Conservation (phyloP, 768 basidiomycete species). For the Strobilomyces confusus region DNA sequence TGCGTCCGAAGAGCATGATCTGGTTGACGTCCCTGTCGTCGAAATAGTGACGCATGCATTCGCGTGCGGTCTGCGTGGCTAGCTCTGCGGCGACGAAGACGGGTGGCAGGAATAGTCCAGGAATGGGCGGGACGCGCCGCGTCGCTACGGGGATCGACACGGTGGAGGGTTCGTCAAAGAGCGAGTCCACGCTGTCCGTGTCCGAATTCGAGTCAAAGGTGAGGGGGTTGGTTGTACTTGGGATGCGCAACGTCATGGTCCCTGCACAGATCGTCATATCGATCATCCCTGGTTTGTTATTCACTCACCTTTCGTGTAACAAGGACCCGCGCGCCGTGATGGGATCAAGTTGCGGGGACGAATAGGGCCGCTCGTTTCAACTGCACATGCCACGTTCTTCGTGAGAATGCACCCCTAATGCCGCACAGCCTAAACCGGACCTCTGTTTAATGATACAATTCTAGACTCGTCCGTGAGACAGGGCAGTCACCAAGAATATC, state of each 20-base stretch:
- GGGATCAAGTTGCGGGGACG: background rate
- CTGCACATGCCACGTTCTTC: constrained; percentile 1
- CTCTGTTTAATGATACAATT: background rate
- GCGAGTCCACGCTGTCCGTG: constrained; percentile 37
- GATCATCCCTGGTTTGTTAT: background rate
- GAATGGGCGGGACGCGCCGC: constrained; percentile 50
- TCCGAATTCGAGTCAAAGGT: constrained; percentile 11
- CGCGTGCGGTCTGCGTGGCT: constrained; percentile 43
- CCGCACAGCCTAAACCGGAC: constrained; percentile 9
- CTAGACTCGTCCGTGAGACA: background rate
- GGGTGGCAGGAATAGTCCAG: constrained; percentile 59
- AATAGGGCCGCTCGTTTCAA: background rate
- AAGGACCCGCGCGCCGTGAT: background rate
- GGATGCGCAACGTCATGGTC: constrained; percentile 7
- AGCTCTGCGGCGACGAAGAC: constrained; percentile 48
- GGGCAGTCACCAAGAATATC: background rate
- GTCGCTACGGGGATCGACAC: constrained; percentile 18
- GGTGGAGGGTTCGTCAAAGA: constrained; percentile 44
- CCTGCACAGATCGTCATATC: constrained; percentile 1
- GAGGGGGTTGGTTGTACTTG: background rate
- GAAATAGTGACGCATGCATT: constrained; percentile 60
- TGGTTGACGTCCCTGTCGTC: constrained; percentile 55
- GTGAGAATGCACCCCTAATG: constrained; percentile 19
- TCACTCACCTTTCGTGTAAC: constrained; percentile 8
- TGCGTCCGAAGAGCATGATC: constrained; percentile 80